Conservation (phyloP, 306 rosid genomes). For the Quercus dentata region DNA sequence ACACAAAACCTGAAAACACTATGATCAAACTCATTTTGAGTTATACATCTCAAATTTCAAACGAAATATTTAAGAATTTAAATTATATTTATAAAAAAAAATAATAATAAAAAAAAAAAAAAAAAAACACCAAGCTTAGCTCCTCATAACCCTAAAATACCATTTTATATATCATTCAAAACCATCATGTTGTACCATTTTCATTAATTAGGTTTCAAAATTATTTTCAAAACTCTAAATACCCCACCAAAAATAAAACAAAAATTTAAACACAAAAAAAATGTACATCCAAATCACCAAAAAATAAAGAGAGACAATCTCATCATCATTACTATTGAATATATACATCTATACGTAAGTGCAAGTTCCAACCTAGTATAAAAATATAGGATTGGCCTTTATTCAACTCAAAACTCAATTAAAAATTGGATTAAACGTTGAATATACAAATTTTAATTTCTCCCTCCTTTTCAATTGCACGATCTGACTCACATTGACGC, state of each 20-base stretch:
- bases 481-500: too few species aligned
- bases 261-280: neutral
- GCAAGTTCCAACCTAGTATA: too few species aligned
- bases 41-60: neutral
- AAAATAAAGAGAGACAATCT: too few species aligned
- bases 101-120: neutral
- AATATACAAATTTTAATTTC: too few species aligned
- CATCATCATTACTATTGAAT: too few species aligned
- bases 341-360: too few species aligned
- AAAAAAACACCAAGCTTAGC: neutral
- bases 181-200: neutral
- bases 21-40: neutral
- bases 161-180: too few species aligned
- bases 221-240: conserved; percentile 30
- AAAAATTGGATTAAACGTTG: too few species aligned
- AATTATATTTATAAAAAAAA: too few species aligned
- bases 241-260: neutral
- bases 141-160: neutral
- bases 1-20: neutral
- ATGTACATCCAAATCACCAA: neutral
- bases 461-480: too few species aligned
- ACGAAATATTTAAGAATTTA: neutral
- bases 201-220: conserved; percentile 3
- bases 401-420: too few species aligned
- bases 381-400: too few species aligned